Base-by-base conservation (phyloP, 1,139 yeast genomes). In the Arxiozyma slooffiae region DNA sequence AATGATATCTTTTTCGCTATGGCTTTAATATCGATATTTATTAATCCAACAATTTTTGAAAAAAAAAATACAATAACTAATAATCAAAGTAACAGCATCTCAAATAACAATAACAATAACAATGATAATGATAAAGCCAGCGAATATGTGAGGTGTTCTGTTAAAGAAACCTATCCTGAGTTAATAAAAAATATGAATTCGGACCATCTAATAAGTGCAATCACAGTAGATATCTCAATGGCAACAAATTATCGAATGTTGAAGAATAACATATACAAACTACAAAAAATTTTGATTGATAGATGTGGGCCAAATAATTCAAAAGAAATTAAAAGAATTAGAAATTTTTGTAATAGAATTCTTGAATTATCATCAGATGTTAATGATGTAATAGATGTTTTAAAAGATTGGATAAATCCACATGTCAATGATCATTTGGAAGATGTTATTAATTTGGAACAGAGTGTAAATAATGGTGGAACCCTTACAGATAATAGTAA, bases 1-100 rank as follows among this genome's bases (percentile, higher is more conserved):
- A 61, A 61, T 39, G 68, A 65, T 53, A 57, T 54, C 38, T 63
- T 62, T n/a, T 43, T 64, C 23, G 56, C 63, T 11, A 52, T 57
- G 2, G 48, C 62, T 20, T 51, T 63, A 9, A 55, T 66, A 3
- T 60, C 68, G 2, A 51, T 62, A 3, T 59, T 64, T 14, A 22
- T 50, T 17, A 26, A 43, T 7, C 45, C 45, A 8, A 14, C 23
- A 18, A 20, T 23, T 30, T 20, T 42, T 18, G 20, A 42, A n/a
- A n/a, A 11, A 30, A 30, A 30, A 4, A 11, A 14, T 11, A 11
- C 6, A 30, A 30, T 4, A 30, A 30, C 2, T 30, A 30, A 30
- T 30, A 5, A 14, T 30, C 36, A 30, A 11, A n/a, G 4, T n/a
- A 30, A 14, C n/a, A 30, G n/a, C 14, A 30, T 30, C 36, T 7